Evolutionary conservation across 169 alveolate genomes (phyloP).

Genomic region (Plasmodium berghei): DNA sequence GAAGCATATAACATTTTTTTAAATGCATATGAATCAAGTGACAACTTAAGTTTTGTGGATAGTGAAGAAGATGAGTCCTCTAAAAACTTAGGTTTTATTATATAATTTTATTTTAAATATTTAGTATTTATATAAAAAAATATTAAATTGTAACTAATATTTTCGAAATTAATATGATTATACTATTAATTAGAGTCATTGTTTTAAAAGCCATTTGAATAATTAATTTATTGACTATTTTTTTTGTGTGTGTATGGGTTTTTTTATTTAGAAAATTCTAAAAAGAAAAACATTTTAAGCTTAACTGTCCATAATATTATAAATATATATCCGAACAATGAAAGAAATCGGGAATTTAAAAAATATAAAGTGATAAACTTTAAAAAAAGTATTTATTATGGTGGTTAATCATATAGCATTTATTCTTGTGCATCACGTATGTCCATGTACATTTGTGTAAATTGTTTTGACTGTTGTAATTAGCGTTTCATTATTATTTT

Average conservation of each 20-base stretch:
- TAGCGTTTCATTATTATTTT: neutral
- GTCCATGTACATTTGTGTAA: neutral
- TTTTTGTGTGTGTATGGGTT: constrained; percentile 1
- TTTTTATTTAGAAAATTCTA: constrained; percentile 21
- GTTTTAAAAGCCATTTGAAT: neutral
- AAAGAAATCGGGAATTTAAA: constrained; percentile 70
- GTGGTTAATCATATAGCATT: neutral
- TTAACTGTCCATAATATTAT: constrained; percentile 70
- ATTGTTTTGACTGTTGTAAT: neutral
- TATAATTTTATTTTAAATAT: neutral
- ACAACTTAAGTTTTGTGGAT: constrained; percentile 66
- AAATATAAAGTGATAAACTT: constrained; percentile 50
- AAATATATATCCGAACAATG: constrained; percentile 76
- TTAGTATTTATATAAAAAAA: neutral
- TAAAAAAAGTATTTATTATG: neutral
- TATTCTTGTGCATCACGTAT: neutral
- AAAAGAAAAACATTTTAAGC: constrained; percentile 54
- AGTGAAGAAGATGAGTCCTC: constrained; percentile 72
- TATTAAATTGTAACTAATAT: neutral
- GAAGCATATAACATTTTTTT: constrained; percentile 72
- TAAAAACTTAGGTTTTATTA: constrained; percentile 58
- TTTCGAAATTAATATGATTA: neutral
- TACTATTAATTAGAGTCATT: neutral
- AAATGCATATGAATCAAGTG: constrained; percentile 60
- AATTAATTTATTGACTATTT: neutral